phyloP scores from a whole-genome alignment of 352 stramenopile genomes.

The Globisporangium canariense region DNA sequence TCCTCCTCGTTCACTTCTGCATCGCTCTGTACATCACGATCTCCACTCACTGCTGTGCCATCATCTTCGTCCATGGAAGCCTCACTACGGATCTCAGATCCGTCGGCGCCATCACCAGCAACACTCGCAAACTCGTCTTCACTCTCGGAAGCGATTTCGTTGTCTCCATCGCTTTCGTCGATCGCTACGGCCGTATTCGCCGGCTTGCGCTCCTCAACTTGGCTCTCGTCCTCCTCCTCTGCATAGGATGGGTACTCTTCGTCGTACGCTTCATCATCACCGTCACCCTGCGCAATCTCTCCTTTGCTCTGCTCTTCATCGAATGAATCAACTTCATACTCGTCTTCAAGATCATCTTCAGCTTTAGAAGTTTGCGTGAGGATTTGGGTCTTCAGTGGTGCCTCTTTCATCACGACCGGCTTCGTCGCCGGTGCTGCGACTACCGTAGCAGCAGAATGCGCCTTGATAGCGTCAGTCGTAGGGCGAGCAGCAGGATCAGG shows the following conservation, averaged over 20 bases:
- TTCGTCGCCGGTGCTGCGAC: neutral
- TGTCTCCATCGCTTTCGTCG: neutral
- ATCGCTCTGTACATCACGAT: neutral
- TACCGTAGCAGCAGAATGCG: no score
- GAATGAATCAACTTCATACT: slow-evolving; percentile 41
- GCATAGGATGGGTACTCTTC: slow-evolving; percentile 1
- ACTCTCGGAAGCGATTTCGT: slow-evolving; percentile 8
- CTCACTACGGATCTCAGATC: neutral
- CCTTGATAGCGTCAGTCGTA: neutral
- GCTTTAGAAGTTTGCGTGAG: neutral
- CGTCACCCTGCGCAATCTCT: neutral
- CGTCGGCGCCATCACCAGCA: neutral
- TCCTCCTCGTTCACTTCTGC: neutral
- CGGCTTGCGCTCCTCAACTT: neutral
- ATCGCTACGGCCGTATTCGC: neutral
- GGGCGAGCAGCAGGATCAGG: neutral
- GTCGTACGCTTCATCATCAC: neutral
- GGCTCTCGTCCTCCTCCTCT: neutral
- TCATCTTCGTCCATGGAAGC: neutral
- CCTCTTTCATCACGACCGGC: neutral
- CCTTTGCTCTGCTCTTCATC: slow-evolving; percentile 20
- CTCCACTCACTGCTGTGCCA: neutral
- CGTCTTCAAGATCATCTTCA: slow-evolving; percentile 5
- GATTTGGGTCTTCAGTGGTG: neutral
- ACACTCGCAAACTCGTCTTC: slow-evolving; percentile 1